Evolutionary conservation across 768 basidiomycete genomes (phyloP).

Genomic region (Gloeopeniophorella convolvens): DNA sequence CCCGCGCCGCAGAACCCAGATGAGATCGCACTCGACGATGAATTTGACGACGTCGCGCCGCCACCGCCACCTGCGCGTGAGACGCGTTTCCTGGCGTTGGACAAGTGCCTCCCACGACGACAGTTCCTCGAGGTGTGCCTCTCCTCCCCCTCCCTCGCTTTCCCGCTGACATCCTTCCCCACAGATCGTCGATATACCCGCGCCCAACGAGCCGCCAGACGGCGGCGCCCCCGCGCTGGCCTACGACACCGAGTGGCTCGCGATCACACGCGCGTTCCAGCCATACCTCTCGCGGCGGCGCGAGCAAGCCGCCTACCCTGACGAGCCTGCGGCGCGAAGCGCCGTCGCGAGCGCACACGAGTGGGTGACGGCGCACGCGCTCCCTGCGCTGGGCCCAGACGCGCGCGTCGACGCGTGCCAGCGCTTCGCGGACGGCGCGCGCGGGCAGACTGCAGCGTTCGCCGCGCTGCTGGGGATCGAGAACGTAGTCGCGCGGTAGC

Average conservation of each 20-base stretch:
- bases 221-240: slow-evolving; percentile 35
- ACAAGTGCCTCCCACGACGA: slow-evolving; percentile 66
- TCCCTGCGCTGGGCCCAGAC: slow-evolving; percentile 23
- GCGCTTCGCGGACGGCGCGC: slow-evolving; percentile 17
- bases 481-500: slow-evolving; percentile 45
- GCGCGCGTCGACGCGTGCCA: slow-evolving; percentile 17
- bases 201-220: slow-evolving; percentile 15
- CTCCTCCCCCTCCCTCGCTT: neutral
- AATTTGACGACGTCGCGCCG: slow-evolving; percentile 34
- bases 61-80: slow-evolving; percentile 30
- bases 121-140: slow-evolving; percentile 71
- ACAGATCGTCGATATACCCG: slow-evolving; percentile 67
- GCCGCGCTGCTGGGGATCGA: slow-evolving; percentile 71
- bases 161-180: neutral
- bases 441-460: slow-evolving; percentile 68
- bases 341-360: slow-evolving; percentile 52
- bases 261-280: slow-evolving; percentile 83
- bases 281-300: slow-evolving; percentile 58
- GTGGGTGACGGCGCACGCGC: slow-evolving; percentile 64
- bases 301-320: slow-evolving; percentile 53
- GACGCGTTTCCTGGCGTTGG: slow-evolving; percentile 84
- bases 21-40: slow-evolving; percentile 44
- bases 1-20: slow-evolving; percentile 36
- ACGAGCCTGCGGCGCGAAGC: slow-evolving; percentile 39
- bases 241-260: slow-evolving; percentile 92